Evolutionary conservation across 495 filamentous ascomycete genomes (phyloP).

Genomic region (Pyronema domesticum): DNA sequence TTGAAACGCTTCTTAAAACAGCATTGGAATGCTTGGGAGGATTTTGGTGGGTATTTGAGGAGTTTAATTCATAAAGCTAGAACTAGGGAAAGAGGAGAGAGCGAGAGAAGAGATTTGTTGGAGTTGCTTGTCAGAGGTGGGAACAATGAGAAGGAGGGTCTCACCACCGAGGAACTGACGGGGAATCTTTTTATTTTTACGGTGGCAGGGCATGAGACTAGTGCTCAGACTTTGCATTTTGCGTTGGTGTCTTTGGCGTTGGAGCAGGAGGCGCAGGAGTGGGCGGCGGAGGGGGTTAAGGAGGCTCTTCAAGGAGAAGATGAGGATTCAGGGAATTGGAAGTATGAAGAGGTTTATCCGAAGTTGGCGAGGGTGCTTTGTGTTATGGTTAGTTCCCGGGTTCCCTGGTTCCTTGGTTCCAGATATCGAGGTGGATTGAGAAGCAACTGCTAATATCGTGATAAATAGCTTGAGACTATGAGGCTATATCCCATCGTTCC

Average conservation of each 20-base stretch:
- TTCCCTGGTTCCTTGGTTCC: neutral
- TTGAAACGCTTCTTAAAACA: no score
- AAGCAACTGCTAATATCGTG: neutral
- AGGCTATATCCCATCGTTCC: neutral
- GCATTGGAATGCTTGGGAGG: neutral
- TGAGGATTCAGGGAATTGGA: slow-evolving; percentile 26
- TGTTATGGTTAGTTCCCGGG: slow-evolving; percentile 25
- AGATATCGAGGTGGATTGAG: slow-evolving; percentile 1
- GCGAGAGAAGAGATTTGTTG: no score
- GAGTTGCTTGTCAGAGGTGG: neutral
- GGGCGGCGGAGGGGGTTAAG: slow-evolving; percentile 30
- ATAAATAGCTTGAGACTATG: neutral
- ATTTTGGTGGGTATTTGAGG: no score
- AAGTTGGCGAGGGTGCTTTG: slow-evolving; percentile 8
- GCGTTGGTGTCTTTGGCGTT: slow-evolving; percentile 28
- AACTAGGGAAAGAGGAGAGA: no score
- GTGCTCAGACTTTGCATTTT: slow-evolving; percentile 28
- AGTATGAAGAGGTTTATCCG: slow-evolving; percentile 15
- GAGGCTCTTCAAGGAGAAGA: slow-evolving; percentile 24
- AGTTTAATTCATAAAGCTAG: no score
- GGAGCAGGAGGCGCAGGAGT: slow-evolving; percentile 28
- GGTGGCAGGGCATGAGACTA: slow-evolving; percentile 37
- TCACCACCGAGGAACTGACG: slow-evolving; percentile 26
- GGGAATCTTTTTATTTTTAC: slow-evolving; percentile 34
- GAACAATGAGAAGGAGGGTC: neutral